A percentile compares a stretch with the other conserved stretches of the same genome.
These are phyloP conservation scores for Neurospora sp. DNA, from an alignment of 495 filamentous ascomycete genomes.

Conservation along the genomic window DNA sequence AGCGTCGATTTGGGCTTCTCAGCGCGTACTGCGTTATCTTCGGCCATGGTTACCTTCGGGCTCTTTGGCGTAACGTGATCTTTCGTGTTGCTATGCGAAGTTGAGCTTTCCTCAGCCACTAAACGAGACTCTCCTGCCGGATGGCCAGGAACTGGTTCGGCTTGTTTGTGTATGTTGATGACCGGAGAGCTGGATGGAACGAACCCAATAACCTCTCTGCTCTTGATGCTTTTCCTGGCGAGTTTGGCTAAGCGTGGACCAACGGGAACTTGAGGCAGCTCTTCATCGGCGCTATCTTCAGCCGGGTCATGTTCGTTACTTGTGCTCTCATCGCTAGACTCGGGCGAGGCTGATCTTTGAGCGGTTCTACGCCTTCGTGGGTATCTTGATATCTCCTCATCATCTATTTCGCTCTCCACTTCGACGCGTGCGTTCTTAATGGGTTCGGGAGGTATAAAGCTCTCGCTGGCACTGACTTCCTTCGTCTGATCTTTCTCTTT, in stretches of 20 bases:
- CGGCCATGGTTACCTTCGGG: background rate
- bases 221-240: conserved; percentile 31
- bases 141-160: background rate
- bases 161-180: background rate
- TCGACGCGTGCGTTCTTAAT: no score
- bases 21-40: background rate
- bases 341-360: background rate
- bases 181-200: conserved; percentile 18
- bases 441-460: background rate
- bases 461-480: background rate
- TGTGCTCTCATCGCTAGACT: background rate
- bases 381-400: background rate
- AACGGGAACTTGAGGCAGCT: conserved; percentile 11
- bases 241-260: conserved; percentile 25
- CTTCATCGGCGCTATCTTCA: conserved; percentile 6
- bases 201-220: conserved; percentile 35
- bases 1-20: background rate
- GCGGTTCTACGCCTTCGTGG: background rate
- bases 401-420: background rate
- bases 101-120: background rate
- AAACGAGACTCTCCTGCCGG: background rate
- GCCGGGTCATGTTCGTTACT: background rate
- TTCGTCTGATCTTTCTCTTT: background rate
- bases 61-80: background rate
- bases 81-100: background rate